A percentile compares a stretch with the other conserved stretches of the same genome.
phyloP scores from a whole-genome alignment of 768 basidiomycete species.

The Daedaleopsis sinensis region DNA sequence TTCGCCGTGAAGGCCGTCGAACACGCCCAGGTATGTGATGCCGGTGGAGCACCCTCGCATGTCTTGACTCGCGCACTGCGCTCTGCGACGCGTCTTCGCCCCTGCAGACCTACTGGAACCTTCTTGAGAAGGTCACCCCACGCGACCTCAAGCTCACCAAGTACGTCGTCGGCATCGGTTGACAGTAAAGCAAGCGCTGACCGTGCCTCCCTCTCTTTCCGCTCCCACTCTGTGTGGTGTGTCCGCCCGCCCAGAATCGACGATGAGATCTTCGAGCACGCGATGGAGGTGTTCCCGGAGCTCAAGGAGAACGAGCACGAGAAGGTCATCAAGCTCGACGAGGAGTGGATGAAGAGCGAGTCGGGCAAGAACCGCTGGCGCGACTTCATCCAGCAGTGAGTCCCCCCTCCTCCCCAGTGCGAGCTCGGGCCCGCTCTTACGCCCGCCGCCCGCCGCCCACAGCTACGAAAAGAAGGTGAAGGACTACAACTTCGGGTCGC shows the following conservation, averaged over 20 bases:
- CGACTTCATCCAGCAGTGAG: slow-evolving; percentile 77
- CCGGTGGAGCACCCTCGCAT: background rate
- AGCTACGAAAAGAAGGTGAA: slow-evolving; percentile 91
- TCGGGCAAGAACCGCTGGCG: slow-evolving; percentile 92
- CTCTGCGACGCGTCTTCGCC: background rate
- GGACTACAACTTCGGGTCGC: slow-evolving; percentile 96
- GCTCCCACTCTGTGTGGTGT: background rate
- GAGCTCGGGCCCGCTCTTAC: no score
- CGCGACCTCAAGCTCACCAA: slow-evolving; percentile 79
- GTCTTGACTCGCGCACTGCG: background rate
- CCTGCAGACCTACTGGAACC: slow-evolving; percentile 89
- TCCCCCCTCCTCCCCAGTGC: slow-evolving; percentile 6
- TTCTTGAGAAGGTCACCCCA: slow-evolving; percentile 81
- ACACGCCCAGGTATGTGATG: slow-evolving; percentile 81
- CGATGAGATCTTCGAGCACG: slow-evolving; percentile 87
- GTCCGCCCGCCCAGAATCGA: slow-evolving; percentile 50
- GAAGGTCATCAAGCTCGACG: slow-evolving; percentile 66
- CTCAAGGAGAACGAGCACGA: slow-evolving; percentile 41
- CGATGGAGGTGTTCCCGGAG: slow-evolving; percentile 82
- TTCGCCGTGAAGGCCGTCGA: slow-evolving; percentile 96
- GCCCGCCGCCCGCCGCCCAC: background rate
- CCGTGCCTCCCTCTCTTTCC: background rate
- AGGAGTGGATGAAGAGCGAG: slow-evolving; percentile 89
- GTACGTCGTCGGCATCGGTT: slow-evolving; percentile 42
- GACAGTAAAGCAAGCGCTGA: background rate